Percentiles rank a stretch among this genome's conserved stretches.
phyloP scores from a whole-genome alignment of 257 asterid species.

The Linaria vulgaris region DNA sequence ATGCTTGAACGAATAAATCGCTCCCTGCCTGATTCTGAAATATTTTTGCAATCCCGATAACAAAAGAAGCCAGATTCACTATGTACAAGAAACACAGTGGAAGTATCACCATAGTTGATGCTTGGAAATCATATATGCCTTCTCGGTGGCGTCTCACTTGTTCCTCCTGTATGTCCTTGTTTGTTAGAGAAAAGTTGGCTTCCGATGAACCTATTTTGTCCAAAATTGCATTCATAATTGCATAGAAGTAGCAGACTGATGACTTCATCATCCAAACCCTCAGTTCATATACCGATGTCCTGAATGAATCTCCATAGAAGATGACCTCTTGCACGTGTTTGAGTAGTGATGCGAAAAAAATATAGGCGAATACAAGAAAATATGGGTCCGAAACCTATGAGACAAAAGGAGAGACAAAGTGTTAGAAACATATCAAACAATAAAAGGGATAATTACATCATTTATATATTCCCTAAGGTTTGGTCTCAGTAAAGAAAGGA shows the following conservation, averaged over 20 bases:
- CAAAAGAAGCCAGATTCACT: slow-evolving; percentile 38
- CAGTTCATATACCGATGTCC: slow-evolving; percentile 51
- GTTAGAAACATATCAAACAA: slow-evolving; percentile 19
- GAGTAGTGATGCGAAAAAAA: slow-evolving; percentile 48
- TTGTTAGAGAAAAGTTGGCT: slow-evolving; percentile 61
- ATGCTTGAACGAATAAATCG: slow-evolving; percentile 39
- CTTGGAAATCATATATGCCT: slow-evolving; percentile 60
- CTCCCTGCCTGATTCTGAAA: slow-evolving; percentile 10
- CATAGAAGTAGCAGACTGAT: slow-evolving; percentile 49
- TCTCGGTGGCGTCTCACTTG: slow-evolving; percentile 35
- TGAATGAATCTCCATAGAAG: slow-evolving; percentile 40
- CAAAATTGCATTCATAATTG: slow-evolving; percentile 41
- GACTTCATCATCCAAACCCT: slow-evolving; percentile 67
- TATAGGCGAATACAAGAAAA: slow-evolving; percentile 39
- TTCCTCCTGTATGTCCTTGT: slow-evolving; percentile 52
- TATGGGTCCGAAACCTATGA: slow-evolving; percentile 52
- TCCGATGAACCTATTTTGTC: slow-evolving; percentile 40
- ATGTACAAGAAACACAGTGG: slow-evolving; percentile 52
- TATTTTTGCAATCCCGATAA: slow-evolving; percentile 35
- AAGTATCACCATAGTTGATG: slow-evolving; percentile 36
- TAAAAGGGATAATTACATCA: neutral
- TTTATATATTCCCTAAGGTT: too few relatives aligned
- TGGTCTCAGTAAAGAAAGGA: too few relatives aligned
- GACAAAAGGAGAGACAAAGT: slow-evolving; percentile 1
- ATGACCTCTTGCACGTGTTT: slow-evolving; percentile 55